Evolutionary conservation across 2,329 filamentous ascomycete genomes (phyloP), one percentile per base, ranked within the genome.

Genomic region (Ophiostoma novo-ulmi): DNA sequence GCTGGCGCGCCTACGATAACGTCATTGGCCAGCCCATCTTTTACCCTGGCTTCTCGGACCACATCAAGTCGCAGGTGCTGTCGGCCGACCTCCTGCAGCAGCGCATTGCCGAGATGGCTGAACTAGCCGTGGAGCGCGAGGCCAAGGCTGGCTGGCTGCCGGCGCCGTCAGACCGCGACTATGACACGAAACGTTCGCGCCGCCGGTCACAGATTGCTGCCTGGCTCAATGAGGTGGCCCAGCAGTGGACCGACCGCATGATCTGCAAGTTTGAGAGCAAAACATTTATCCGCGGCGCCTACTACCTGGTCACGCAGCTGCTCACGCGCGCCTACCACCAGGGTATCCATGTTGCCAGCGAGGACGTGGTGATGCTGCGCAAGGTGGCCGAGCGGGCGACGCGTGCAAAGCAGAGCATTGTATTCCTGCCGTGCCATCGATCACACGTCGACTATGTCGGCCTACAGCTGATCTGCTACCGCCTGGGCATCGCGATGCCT

Each of bases 211-310:
- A 91, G 75, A 87, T 98, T 70, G 89, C 93, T 77, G 83, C 84
- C 52, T 89, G 89, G 71, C 82, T 99, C 65, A 85, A 88, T 70
- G 89, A 97, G 77, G 89, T 97, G 5, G 91, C 92, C 4, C 92
- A 95, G 74, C 89, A 90, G 74, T 89, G 95, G 86, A 92, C 93
- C 35, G 93, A 97, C 77, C 88, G 90, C 73, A 98, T 99, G 95
- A 97, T 99, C 73, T 98, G 94, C 86, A 99, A 99, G 81, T 94
- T 98, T 85, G 95, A 99, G 80, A 96, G 91, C 83, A 96, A 94
- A 78, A 83, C 87, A 1, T 98, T 98, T 77, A 97, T 99, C 75
- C 85, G 95, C 67, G 88, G 92, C 35, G 94, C 95, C 66, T 98
- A 98, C 78, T 99, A 97, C 78, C 78, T 97, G 55, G 85, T 84